Percentiles rank a stretch among this genome's conserved stretches.
Evolutionary conservation across 306 rosid species (phyloP).

Genomic region (Gynostemma pentaphyllum): DNA sequence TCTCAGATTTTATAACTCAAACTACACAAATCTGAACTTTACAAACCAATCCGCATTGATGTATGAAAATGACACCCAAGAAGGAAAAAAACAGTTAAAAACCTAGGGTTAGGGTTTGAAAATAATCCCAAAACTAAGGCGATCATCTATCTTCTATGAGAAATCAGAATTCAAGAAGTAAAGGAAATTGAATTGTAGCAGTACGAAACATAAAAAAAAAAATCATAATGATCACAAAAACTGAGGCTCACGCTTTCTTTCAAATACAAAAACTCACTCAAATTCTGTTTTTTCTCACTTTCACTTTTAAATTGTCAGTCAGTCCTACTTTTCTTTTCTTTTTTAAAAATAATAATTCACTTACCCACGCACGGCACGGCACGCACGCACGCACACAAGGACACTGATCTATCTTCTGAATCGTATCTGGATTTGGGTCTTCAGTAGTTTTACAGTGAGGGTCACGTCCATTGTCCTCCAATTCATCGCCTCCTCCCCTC

Average conservation of each 20-base stretch:
- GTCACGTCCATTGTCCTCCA: slow-evolving; percentile 36
- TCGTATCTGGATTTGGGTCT: slow-evolving; percentile 24
- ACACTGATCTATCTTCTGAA: slow-evolving; percentile 13
- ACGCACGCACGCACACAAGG: slow-evolving; percentile 14
- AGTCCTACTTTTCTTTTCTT: slow-evolving; percentile 1
- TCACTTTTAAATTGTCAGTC: slow-evolving; percentile 23
- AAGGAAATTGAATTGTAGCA: slow-evolving; percentile 13
- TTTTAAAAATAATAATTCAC: too few relatives aligned
- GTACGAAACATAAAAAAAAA: slow-evolving; percentile 18
- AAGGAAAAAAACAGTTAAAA: not conserved
- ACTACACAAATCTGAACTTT: too few relatives aligned
- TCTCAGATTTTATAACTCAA: too few relatives aligned
- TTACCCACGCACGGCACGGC: slow-evolving; percentile 8
- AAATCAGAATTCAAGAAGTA: too few relatives aligned
- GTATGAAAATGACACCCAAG: too few relatives aligned
- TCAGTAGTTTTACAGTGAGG: slow-evolving; percentile 22
- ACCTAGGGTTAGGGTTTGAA: not conserved
- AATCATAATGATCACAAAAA: not conserved
- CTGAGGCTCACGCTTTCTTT: not conserved
- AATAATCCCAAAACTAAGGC: not conserved
- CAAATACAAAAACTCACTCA: slow-evolving; percentile 7
- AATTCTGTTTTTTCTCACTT: slow-evolving; percentile 23
- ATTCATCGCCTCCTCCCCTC: slow-evolving; percentile 22
- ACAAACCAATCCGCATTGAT: too few relatives aligned
- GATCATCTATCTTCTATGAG: too few relatives aligned